A percentile compares a stretch with the other conserved stretches of the same genome.
Conservation (phyloP, 2,329 filamentous ascomycete genomes). For the Fusarium sp. region DNA sequence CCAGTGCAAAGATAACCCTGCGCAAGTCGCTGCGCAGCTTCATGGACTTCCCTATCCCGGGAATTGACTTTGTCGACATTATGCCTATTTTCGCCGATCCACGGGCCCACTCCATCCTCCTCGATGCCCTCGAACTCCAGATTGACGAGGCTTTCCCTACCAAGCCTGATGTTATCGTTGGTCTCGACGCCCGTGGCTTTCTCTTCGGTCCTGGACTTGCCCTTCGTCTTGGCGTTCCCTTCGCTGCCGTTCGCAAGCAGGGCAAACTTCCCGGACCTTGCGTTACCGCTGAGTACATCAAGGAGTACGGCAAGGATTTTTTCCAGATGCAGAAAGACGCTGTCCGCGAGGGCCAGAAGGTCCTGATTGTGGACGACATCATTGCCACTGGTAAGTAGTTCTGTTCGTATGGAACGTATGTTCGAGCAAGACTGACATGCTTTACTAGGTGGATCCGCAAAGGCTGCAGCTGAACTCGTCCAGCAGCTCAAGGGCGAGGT, state of each 20-base stretch:
- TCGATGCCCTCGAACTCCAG: conserved; percentile 88
- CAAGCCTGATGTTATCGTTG: conserved; percentile 90
- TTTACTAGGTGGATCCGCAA: conserved; percentile 84
- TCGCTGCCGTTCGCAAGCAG: conserved; percentile 93
- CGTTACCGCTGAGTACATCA: conserved; percentile 86
- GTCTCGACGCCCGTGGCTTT: conserved; percentile 93
- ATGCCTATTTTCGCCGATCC: conserved; percentile 92
- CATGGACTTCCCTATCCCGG: conserved; percentile 89
- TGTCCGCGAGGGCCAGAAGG: conserved; percentile 87
- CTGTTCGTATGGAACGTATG: conserved; percentile 6
- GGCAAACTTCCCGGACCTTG: conserved; percentile 95
- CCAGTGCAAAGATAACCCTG: conserved; percentile 78
- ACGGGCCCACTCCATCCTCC: conserved; percentile 77
- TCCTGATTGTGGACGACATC: conserved; percentile 95
- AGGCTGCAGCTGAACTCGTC: conserved; percentile 87
- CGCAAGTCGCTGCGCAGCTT: conserved; percentile 82
- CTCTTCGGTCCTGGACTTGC: conserved; percentile 93
- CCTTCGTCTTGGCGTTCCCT: conserved; percentile 82
- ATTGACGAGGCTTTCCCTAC: conserved; percentile 72
- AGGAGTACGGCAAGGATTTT: conserved; percentile 95
- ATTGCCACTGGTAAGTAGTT: conserved; percentile 88
- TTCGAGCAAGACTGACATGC: conserved; percentile 33
- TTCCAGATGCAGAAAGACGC: conserved; percentile 96
- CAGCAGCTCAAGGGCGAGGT: conserved; percentile 87
- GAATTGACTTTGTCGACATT: conserved; percentile 98